Conservation (phyloP, 78 protist genomes). For the Tieghemostelium lacteum region DNA sequence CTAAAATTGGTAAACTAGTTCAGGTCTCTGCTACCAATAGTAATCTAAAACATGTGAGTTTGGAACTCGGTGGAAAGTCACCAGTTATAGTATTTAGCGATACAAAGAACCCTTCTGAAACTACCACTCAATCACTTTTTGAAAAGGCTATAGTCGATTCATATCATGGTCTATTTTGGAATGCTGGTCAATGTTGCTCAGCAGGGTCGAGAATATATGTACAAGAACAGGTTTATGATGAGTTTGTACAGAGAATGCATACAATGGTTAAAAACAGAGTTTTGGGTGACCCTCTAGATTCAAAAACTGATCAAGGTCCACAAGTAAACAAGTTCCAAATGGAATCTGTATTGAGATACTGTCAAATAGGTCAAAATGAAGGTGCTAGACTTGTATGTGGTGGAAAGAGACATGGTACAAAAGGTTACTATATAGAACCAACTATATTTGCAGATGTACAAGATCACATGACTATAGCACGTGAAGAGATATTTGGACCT, state of each 20-base stretch:
- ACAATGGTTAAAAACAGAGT: not conserved
- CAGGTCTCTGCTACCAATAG: slow-evolving; percentile 64
- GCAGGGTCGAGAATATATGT: slow-evolving; percentile 88
- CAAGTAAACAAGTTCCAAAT: slow-evolving; percentile 78
- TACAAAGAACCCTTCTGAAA: slow-evolving; percentile 90
- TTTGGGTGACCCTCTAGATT: slow-evolving; percentile 81
- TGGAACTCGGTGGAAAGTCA: slow-evolving; percentile 96
- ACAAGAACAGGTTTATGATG: slow-evolving; percentile 81
- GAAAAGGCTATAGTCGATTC: slow-evolving; percentile 71
- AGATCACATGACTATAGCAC: slow-evolving; percentile 71
- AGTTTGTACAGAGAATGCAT: slow-evolving; percentile 54
- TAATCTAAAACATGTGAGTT: slow-evolving; percentile 58
- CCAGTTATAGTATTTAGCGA: slow-evolving; percentile 92
- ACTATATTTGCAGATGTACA: slow-evolving; percentile 79
- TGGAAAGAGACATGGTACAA: slow-evolving; percentile 18
- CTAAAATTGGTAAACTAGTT: slow-evolving; percentile 83
- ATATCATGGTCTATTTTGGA: slow-evolving; percentile 43
- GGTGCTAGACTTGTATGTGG: slow-evolving; percentile 70
- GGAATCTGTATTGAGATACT: slow-evolving; percentile 35
- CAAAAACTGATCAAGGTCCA: slow-evolving; percentile 65
- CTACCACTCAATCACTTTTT: too few species aligned
- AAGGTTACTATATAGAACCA: slow-evolving; percentile 89
- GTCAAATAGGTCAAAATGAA: slow-evolving; percentile 74
- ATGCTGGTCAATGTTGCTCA: slow-evolving; percentile 87
- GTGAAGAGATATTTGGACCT: slow-evolving; percentile 94